Evolutionary conservation across 306 rosid species (phyloP), one percentile per base, ranked within the genome.

Genomic region (Dryas drummondii): DNA sequence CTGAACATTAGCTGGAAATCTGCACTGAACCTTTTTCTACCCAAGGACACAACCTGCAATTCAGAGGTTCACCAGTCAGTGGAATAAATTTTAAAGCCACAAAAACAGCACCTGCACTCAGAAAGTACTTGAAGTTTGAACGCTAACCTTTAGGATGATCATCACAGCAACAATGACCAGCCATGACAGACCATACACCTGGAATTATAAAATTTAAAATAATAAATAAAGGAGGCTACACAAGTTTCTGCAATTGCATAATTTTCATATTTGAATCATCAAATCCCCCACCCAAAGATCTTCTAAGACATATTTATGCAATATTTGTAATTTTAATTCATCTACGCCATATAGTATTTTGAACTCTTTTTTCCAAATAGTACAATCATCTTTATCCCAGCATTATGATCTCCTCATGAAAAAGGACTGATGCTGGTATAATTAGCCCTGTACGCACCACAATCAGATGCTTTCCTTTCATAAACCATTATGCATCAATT

Each of bases 1-100:
- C 99, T 92, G 80, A 94, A 94, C 97, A 94, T 82, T 82, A 94
- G 82, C 88, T 94, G 99, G 84, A 92, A 92, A 81, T 94, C 97
- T 70, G 97, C 97, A 40, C 99, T 92, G 83, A 92, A 94, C 80
- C 77, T 83, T 89, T 90, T 89, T 83, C 96, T 88, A 49, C 99
- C 99, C 92, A 92, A 45, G 64, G 97, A 92, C 41, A 92, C 97
- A 46, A 92, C 85, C 99, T 94, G 93, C 83, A 84, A 78, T 84
- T 84, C 80, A 69, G 67, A 69, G 51, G 73, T 50, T 50, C 70
- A 80, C 68, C 78, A 45, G 54, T 80, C 53, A 67, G 65, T 76
- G 19, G 68, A 61, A 65, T 71, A 62, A 65, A 57, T 58, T 12
- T 16, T 53, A 74, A 9, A 63, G 66, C 62, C 60, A 54, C 50